Conservation (phyloP, 2,329 filamentous ascomycete species). For the Hortaea werneckii region DNA sequence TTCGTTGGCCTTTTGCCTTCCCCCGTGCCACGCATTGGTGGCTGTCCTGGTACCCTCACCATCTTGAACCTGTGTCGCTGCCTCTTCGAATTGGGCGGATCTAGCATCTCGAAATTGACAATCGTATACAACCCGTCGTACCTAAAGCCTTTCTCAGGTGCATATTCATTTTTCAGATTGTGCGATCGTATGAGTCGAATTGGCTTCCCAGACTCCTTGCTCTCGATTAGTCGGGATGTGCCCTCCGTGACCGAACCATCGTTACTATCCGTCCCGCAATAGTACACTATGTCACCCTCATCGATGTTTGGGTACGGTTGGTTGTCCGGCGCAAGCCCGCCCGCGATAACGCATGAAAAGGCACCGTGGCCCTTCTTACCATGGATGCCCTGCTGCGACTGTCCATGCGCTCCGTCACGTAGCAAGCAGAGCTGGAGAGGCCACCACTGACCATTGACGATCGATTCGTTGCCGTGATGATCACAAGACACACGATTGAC, state of each 20-base stretch:
- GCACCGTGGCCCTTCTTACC: constrained; percentile 39
- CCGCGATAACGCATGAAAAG: constrained; percentile 46
- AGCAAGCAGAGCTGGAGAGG: constrained; percentile 42
- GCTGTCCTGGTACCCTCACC: constrained; percentile 33
- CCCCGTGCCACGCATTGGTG: constrained; percentile 35
- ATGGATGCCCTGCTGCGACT: constrained; percentile 40
- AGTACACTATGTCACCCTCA: constrained; percentile 39
- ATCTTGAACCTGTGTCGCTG: constrained; percentile 41
- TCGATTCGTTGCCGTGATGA: constrained; percentile 30
- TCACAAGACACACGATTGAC: constrained; percentile 14
- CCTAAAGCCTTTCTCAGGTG: constrained; percentile 40
- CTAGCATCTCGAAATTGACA: constrained; percentile 27
- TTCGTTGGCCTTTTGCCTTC: constrained; percentile 34
- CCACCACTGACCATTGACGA: constrained; percentile 45
- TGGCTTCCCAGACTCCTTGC: constrained; percentile 25
- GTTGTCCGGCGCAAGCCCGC: constrained; percentile 17
- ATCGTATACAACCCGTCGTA: constrained; percentile 50
- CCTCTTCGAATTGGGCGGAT: constrained; percentile 29
- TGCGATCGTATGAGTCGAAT: constrained; percentile 44
- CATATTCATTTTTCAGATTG: constrained; percentile 31
- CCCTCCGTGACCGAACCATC: constrained; percentile 24
- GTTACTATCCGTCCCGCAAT: constrained; percentile 41
- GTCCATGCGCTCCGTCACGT: constrained; percentile 45
- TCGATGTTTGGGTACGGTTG: constrained; percentile 40
- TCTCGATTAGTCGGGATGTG: constrained; percentile 37